Evolutionary conservation across 306 rosid species (phyloP).

Genomic region (Luffa aegyptiaca): DNA sequence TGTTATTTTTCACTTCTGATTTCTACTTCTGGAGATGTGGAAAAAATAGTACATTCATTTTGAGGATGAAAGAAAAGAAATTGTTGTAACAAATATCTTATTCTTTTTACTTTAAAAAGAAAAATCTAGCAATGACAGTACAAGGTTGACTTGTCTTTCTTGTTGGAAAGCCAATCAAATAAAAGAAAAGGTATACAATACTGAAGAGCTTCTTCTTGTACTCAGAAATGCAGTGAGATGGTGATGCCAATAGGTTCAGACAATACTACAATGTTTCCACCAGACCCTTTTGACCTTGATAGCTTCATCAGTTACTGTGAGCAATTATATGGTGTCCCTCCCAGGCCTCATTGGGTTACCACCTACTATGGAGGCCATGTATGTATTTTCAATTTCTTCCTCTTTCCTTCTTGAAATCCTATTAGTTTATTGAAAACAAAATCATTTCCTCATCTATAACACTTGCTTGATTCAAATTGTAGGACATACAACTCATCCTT

Average conservation of each 20-base stretch:
- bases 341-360: slow-evolving; percentile 1
- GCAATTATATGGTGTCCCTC: slow-evolving; percentile 25
- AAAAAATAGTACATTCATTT: too few relatives aligned
- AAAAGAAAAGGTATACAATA: neutral
- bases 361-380: too few relatives aligned
- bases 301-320: slow-evolving; percentile 17
- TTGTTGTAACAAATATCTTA: too few relatives aligned
- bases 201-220: neutral
- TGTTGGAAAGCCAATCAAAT: too few relatives aligned
- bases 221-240: slow-evolving; percentile 40
- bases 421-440: slow-evolving; percentile 10
- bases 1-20: too few relatives aligned
- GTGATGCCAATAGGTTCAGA: slow-evolving; percentile 18
- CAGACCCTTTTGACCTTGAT: slow-evolving; percentile 8
- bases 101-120: too few relatives aligned
- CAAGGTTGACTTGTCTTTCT: too few relatives aligned
- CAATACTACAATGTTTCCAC: slow-evolving; percentile 31
- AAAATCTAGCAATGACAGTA: too few relatives aligned
- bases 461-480: neutral
- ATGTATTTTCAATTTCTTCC: too few relatives aligned
- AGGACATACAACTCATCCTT: slow-evolving; percentile 43
- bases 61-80: too few relatives aligned
- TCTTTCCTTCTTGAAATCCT: neutral
- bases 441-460: neutral
- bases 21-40: too few relatives aligned